phyloP scores from a whole-genome alignment of 2,329 filamentous ascomycete species.

The Xylaria sp. region DNA sequence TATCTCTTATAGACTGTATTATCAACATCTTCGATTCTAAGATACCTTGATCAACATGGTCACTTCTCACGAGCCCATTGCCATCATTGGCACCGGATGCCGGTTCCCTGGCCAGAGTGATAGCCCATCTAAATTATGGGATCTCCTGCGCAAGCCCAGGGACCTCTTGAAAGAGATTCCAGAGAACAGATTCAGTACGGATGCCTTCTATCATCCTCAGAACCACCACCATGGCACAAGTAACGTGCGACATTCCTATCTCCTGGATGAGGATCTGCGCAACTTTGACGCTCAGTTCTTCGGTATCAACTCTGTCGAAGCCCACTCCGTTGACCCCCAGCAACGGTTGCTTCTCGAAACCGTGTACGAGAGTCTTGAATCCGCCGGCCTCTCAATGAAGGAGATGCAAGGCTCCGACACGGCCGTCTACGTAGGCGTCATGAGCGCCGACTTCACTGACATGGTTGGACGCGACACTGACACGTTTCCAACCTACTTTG shows the following conservation, averaged over 20 bases:
- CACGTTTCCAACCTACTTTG: not conserved
- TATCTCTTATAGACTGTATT: conserved; percentile 1
- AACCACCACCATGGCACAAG: conserved; percentile 14
- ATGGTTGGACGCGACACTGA: conserved; percentile 9
- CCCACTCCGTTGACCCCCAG: conserved; percentile 29
- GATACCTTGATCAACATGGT: conserved; percentile 11
- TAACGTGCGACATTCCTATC: conserved; percentile 23
- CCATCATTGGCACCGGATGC: conserved; percentile 24
- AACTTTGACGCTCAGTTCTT: conserved; percentile 33
- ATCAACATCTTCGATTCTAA: not conserved
- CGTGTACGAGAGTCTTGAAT: conserved; percentile 22
- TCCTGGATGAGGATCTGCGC: conserved; percentile 16
- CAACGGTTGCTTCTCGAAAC: conserved; percentile 28
- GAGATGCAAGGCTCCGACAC: conserved; percentile 20
- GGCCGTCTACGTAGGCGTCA: conserved; percentile 24
- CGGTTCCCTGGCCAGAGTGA: conserved; percentile 13
- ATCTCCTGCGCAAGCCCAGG: not conserved
- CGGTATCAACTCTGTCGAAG: conserved; percentile 20
- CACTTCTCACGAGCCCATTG: conserved; percentile 20
- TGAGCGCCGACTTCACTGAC: conserved; percentile 19
- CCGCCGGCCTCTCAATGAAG: conserved; percentile 7
- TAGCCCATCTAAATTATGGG: conserved; percentile 23
- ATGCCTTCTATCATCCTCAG: conserved; percentile 19
- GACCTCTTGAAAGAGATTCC: conserved; percentile 16
- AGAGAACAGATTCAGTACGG: conserved; percentile 6